Conservation (phyloP, 306 rosid species). For the Rubus parviflorus region DNA sequence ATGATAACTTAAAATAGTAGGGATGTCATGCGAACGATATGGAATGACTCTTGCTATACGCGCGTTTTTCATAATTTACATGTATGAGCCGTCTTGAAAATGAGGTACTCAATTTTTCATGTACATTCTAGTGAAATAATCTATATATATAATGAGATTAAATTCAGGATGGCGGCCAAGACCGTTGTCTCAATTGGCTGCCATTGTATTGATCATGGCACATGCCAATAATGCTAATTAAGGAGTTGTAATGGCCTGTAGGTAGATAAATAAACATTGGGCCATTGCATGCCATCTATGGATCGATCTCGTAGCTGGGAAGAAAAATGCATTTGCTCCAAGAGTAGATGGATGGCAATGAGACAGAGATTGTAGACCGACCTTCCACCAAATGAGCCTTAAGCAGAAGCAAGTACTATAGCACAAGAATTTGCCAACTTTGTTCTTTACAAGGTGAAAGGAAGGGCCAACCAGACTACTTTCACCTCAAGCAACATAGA, state of each 20-base stretch:
- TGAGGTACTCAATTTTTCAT: neutral
- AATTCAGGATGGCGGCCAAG: neutral
- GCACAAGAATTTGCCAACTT: neutral
- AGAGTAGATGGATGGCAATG: neutral
- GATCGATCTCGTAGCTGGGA: no score
- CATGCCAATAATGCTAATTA: neutral
- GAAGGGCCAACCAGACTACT: neutral
- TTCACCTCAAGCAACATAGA: neutral
- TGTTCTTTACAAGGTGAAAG: neutral
- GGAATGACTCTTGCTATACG: neutral
- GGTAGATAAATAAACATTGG: neutral
- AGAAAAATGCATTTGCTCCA: neutral
- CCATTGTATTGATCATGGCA: neutral
- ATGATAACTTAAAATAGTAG: neutral
- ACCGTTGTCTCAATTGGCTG: neutral
- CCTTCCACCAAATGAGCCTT: neutral
- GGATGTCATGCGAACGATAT: neutral
- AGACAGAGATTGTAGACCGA: neutral
- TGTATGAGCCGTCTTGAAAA: neutral
- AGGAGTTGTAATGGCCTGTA: neutral
- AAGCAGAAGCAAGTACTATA: neutral
- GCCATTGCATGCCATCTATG: neutral
- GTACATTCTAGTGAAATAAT: neutral
- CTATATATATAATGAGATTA: neutral
- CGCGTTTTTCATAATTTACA: neutral